Base-by-base conservation (phyloP, 2,329 filamentous ascomycete genomes). In the Neonectria neomacrospora region DNA sequence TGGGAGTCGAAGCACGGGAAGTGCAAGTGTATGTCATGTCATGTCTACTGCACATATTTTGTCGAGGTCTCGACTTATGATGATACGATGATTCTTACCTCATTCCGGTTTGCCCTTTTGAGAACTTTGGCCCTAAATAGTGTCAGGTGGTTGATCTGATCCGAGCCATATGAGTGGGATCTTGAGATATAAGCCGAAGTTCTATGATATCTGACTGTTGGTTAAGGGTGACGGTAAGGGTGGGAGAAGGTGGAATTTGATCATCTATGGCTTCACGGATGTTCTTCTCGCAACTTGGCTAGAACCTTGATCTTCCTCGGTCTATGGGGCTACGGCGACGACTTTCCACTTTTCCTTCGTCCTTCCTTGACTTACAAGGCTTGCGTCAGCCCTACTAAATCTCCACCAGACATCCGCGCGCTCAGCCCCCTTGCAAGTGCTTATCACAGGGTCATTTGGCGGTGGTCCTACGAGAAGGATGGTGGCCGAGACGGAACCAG, bases 311-410 rank as follows among this genome's bases (percentile, higher is more conserved):
- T 37, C 37, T 39, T 47, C 50, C 14, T 54, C 54, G 23, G 57
- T 41, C 30, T 57, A 53, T 55, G 61, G 61, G 42, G 37, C 52
- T 54, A 39, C 51, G 45, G 26, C 37, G 18, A 48, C 41, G 50
- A 58, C 61, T 10, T 63, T 62, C 61, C 39, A 61, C 61, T 58
- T 59, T 64, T 28, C 55, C 23, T 51, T 41, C 18, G 44, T 39
- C 12, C 26, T n/a, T 37, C 39, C 42, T 53, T 26, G 30, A 42
- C 32, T 22, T 5, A 44, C 63, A 52, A 67, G 68, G 63, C 70
- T 72, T 63, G 71, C 68, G 70, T 72, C 70, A 72, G 70, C 68
- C 65, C 67, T 71, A 71, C 70, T 63, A 45, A 55, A 65, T 42
- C 47, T 54, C 51, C 34, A 42, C 53, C 34, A 47, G 54, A 56